Evolutionary conservation across 78 protist genomes (phyloP), one percentile per base, ranked within the genome.

Genomic region (Chrysochromulina parva): DNA sequence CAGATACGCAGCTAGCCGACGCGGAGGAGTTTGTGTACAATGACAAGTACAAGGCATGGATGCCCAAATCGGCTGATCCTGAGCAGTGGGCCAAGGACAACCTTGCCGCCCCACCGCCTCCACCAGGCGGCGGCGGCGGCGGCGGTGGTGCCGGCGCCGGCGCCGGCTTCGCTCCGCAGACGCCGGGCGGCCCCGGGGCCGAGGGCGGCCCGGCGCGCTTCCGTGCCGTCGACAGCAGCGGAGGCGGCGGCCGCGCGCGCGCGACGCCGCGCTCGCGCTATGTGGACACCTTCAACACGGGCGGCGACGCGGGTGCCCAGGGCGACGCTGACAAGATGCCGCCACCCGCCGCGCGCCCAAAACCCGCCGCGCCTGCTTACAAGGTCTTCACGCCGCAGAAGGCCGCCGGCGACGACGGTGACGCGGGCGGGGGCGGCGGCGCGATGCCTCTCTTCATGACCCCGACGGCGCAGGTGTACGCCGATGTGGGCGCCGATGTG

Each of bases 1-100:
- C 38, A 38, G 38, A 69, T 50, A 74, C 82, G 82, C 82, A 74
- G 82, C 82, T 74, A 53, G 55, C 38, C 6, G 82, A 74, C 24
- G 6, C 3, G n/a, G 6, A n/a, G 20, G 82, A 74, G 55, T 17
- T 74, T 55, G 22, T 19, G 11, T 74, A 48, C 82, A 74, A 74
- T 55, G 82, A 74, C 24, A 74, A 74, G 82, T 74, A 74, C 82
- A 9, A 48, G 53, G 82, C 82, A 55, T 74, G 82, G 82, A 38
- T 74, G 28, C 82, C 82, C 20, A 1, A 22, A 22, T 53, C 38
- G 57, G n/a, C 3, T 13, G 82, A 74, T 19, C 82, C 82, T 1
- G 82, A 74, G 24, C 57, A 74, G 82, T 74, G 82, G 82, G 82
- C 82, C n/a, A 74, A 74, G 55, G 82, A 74, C 24, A 74, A 74